These are phyloP conservation scores for Spinacia oleracea DNA, from an alignment of 179 eudicot species.

Conservation along the genomic window DNA sequence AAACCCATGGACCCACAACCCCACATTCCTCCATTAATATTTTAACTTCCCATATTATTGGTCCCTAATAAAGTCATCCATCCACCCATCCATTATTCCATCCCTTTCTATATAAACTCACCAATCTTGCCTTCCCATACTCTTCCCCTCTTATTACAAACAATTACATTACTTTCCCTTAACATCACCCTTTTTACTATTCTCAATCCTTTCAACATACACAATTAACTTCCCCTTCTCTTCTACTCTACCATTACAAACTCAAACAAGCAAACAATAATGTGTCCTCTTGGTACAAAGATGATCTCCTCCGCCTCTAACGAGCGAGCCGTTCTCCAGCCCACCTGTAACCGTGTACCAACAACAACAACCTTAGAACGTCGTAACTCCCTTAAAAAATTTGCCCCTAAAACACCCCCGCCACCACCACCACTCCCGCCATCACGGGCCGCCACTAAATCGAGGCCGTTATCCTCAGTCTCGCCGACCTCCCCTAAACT, in stretches of 20 bases:
- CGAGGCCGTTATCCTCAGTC: background rate
- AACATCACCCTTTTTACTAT: background rate
- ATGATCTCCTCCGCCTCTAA: constrained; percentile 9
- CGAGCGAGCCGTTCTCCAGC: constrained; percentile 13
- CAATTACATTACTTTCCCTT: background rate
- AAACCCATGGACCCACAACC: background rate
- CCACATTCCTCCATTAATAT: background rate
- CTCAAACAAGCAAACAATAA: background rate
- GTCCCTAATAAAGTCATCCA: background rate
- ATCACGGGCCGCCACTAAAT: background rate
- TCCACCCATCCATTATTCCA: too few relatives aligned
- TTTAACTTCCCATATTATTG: too few relatives aligned
- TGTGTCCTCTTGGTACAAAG: constrained; percentile 22
- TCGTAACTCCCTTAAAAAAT: constrained; percentile 16
- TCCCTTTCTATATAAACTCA: constrained; percentile 5
- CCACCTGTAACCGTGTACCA: constrained; percentile 25
- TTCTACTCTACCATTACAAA: background rate
- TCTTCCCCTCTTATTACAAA: background rate
- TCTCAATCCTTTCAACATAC: background rate
- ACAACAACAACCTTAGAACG: constrained; percentile 11
- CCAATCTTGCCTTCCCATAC: background rate
- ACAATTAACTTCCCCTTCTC: background rate
- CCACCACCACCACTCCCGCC: constrained; percentile 22
- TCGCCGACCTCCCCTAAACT: constrained; percentile 31
- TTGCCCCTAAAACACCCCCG: constrained; percentile 18